These are phyloP conservation scores for Eucalyptus regnans DNA, from an alignment of 345 rosid species.

Conservation along the genomic window DNA sequence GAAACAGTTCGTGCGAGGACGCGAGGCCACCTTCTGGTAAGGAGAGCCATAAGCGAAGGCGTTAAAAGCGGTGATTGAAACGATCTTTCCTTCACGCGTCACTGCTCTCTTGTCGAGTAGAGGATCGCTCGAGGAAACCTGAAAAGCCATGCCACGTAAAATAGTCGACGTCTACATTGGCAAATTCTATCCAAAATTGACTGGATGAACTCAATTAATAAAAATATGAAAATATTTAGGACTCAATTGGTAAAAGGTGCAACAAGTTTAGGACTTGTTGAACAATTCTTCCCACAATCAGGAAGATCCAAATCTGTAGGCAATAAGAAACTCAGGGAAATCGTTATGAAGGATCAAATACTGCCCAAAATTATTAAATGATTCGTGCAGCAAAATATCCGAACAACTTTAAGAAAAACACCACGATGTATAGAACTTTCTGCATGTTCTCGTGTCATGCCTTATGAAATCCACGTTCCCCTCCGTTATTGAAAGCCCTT, in stretches of 20 bases:
- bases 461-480: background rate
- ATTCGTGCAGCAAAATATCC: background rate
- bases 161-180: accelerated
- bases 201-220: accelerated
- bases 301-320: background rate
- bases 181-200: accelerated
- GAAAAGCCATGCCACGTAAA: accelerated
- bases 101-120: too few relatives aligned
- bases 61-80: too few relatives aligned
- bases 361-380: background rate
- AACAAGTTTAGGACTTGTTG: too few relatives aligned
- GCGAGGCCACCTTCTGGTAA: too few relatives aligned
- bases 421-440: accelerated
- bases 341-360: background rate
- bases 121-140: too few relatives aligned
- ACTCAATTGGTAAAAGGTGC: too few relatives aligned
- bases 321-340: background rate
- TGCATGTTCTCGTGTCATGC: background rate
- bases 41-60: too few relatives aligned
- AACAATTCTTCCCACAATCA: accelerated
- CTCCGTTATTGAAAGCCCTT: background rate
- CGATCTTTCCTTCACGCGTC: too few relatives aligned
- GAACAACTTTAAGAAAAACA: background rate
- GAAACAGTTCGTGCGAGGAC: too few relatives aligned
- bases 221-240: too few relatives aligned